Evolutionary conservation across 1,284 basidiomycete species (phyloP).

Genomic region (Ustilago curta): DNA sequence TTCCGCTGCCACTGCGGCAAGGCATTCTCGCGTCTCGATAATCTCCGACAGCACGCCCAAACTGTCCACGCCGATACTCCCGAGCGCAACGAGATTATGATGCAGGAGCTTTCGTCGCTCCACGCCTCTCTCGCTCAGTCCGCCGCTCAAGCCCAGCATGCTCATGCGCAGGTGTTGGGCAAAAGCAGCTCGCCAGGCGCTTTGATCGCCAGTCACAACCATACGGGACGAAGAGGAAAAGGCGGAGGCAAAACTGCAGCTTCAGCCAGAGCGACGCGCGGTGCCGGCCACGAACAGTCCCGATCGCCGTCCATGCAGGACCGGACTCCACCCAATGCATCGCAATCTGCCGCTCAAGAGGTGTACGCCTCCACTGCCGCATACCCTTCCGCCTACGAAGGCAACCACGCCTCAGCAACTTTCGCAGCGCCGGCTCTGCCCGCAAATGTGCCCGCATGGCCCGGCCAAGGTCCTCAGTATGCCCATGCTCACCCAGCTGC

Average conservation of each 20-base stretch:
- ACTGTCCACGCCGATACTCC: constrained; percentile 90
- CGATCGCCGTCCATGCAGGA: constrained; percentile 15
- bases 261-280: constrained; percentile 27
- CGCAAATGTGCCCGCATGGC: constrained; percentile 15
- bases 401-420: constrained; percentile 3
- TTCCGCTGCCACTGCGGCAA: constrained; percentile 93
- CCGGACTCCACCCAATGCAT: not conserved
- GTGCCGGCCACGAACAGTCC: constrained; percentile 16
- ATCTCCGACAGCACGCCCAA: constrained; percentile 93
- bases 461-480: constrained; percentile 20
- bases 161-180: constrained; percentile 57
- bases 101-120: constrained; percentile 85
- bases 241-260: constrained; percentile 37
- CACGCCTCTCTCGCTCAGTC: constrained; percentile 79
- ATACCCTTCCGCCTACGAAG: constrained; percentile 19
- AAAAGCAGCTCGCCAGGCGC: constrained; percentile 51
- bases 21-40: constrained; percentile 94
- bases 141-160: constrained; percentile 60
- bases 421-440: constrained; percentile 16
- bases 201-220: constrained; percentile 47
- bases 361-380: constrained; percentile 12
- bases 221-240: constrained; percentile 41
- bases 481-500: constrained; percentile 22
- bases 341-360: constrained; percentile 5
- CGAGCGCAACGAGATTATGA: constrained; percentile 89